A percentile compares a stretch with the other conserved stretches of the same genome.
These are phyloP conservation scores for Stylosanthes scabra DNA, from an alignment of 331 rosid genomes.

Conservation along the genomic window DNA sequence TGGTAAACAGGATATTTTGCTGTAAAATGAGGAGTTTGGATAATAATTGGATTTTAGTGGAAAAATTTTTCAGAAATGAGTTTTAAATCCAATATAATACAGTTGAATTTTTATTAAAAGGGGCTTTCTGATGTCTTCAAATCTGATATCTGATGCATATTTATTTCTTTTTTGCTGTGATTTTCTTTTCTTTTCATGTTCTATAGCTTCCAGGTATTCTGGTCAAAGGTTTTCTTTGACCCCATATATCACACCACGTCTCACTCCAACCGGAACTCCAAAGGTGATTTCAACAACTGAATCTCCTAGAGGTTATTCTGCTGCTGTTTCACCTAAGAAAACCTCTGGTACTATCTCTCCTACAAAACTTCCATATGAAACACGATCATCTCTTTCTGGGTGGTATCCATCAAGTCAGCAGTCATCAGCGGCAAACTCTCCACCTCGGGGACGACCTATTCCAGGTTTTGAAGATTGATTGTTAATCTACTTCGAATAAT, in stretches of 20 bases:
- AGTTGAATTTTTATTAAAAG: conserved; percentile 26
- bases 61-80: conserved; percentile 8
- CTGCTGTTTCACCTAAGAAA: conserved; percentile 67
- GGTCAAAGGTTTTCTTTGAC: conserved; percentile 73
- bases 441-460: conserved; percentile 72
- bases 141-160: conserved; percentile 14
- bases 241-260: conserved; percentile 89
- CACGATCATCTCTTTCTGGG: conserved; percentile 63
- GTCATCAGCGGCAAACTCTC: conserved; percentile 98
- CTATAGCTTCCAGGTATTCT: conserved; percentile 62
- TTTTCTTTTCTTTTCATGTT: conserved; percentile 18
- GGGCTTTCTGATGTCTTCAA: conserved; percentile 10
- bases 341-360: conserved; percentile 87
- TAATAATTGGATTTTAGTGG: conserved; percentile 9
- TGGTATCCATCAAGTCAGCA: conserved; percentile 99
- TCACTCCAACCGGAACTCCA: conserved; percentile 95
- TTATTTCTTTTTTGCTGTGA: conserved; percentile 10
- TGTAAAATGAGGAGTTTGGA: conserved; percentile 9
- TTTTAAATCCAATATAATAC: conserved; percentile 1
- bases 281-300: conserved; percentile 72
- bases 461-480: conserved; percentile 61
- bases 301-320: conserved; percentile 83
- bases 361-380: conserved; percentile 65
- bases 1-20: neutral
- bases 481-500: conserved; percentile 1